These are phyloP conservation scores for Nissolia schottii DNA, from an alignment of 306 rosid species.

Conservation along the genomic window DNA sequence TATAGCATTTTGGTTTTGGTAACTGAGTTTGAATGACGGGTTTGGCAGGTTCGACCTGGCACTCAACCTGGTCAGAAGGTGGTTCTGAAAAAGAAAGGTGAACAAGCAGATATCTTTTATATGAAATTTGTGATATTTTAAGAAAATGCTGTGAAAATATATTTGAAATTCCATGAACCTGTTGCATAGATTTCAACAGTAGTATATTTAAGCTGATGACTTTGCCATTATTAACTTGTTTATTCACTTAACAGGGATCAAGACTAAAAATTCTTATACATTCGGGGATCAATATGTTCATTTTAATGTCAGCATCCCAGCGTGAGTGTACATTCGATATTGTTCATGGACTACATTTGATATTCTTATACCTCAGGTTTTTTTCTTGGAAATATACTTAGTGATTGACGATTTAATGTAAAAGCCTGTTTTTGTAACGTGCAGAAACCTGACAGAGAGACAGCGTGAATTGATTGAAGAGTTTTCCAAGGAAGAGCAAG, in stretches of 20 bases:
- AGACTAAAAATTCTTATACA: conserved; percentile 52
- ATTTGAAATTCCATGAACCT: background rate
- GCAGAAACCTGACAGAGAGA: conserved; percentile 74
- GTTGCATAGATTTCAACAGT: background rate
- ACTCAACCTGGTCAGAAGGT: conserved; percentile 91
- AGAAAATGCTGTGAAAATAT: background rate
- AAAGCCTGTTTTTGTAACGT: background rate
- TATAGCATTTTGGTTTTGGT: background rate
- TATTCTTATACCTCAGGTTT: background rate
- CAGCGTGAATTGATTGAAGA: conserved; percentile 77
- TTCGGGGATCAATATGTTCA: conserved; percentile 90
- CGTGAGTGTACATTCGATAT: conserved; percentile 37
- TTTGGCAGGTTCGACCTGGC: conserved; percentile 75
- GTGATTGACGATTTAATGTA: background rate
- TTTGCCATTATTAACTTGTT: background rate
- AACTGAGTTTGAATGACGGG: background rate
- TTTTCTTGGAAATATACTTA: background rate
- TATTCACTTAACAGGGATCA: conserved; percentile 52
- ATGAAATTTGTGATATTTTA: background rate
- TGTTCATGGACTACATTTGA: background rate
- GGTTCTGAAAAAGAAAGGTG: conserved; percentile 93
- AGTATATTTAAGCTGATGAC: background rate
- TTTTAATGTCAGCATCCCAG: conserved; percentile 79
- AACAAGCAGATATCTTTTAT: conserved; percentile 20
- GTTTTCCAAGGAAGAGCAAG: conserved; percentile 69